Percentiles rank a stretch among this genome's conserved stretches.
These are phyloP conservation scores for Escallonia rubra DNA, from an alignment of 129 eudicot species.

Conservation along the genomic window DNA sequence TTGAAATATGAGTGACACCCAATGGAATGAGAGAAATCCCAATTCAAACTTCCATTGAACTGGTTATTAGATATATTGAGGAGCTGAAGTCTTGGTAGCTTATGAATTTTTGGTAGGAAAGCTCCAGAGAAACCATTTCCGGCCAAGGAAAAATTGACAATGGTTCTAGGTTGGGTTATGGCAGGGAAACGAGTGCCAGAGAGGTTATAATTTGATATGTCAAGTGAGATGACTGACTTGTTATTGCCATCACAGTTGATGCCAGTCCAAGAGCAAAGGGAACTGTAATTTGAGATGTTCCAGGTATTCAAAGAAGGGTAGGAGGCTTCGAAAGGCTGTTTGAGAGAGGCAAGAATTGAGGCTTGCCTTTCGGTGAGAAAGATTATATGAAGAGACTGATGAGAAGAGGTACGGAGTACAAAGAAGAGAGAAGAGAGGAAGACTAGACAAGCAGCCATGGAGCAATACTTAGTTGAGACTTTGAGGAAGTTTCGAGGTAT, in stretches of 20 bases:
- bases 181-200: slow-evolving; percentile 18
- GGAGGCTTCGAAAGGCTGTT: background rate
- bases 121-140: slow-evolving; percentile 19
- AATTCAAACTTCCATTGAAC: too few species aligned
- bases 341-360: slow-evolving; percentile 7
- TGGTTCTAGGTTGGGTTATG: background rate
- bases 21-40: too few species aligned
- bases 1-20: background rate
- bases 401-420: background rate
- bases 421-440: background rate
- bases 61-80: too few species aligned
- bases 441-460: slow-evolving; percentile 3
- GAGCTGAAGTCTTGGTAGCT: too few species aligned
- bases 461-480: too few species aligned
- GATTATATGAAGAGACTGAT: background rate
- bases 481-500: too few species aligned
- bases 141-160: too few species aligned
- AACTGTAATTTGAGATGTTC: too few species aligned
- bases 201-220: background rate
- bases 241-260: too few species aligned
- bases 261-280: too few species aligned
- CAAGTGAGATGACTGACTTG: too few species aligned
- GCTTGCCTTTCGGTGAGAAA: slow-evolving; percentile 10
- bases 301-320: too few species aligned
- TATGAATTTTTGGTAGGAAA: background rate